Evolutionary conservation across 495 filamentous ascomycete genomes (phyloP).

Genomic region (Antarctomyces pellizariae): DNA sequence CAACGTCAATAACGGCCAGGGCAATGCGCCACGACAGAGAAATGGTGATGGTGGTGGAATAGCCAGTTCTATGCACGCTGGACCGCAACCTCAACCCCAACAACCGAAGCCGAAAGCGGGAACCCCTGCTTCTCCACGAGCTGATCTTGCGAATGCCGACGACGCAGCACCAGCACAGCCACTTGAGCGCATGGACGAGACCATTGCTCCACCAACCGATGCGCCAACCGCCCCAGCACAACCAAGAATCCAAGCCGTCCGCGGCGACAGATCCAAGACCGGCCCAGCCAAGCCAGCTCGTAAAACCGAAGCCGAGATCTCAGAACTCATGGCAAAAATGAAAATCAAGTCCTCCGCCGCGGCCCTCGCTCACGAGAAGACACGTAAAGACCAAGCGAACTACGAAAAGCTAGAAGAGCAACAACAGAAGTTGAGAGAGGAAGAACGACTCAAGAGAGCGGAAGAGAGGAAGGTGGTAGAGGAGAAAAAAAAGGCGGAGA

Average conservation of each 20-base stretch:
- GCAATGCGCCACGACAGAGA: background rate
- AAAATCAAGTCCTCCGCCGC: slow-evolving; percentile 31
- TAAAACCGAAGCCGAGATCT: slow-evolving; percentile 45
- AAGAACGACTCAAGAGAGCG: too few species aligned
- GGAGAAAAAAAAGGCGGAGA: slow-evolving; percentile 30
- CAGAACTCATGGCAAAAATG: slow-evolving; percentile 32
- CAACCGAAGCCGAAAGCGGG: background rate
- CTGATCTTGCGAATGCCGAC: background rate
- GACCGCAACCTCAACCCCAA: background rate
- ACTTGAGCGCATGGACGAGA: slow-evolving; percentile 2
- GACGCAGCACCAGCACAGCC: background rate
- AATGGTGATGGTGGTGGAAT: slow-evolving; percentile 2
- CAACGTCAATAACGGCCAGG: slow-evolving; percentile 1
- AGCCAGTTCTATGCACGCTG: too few species aligned
- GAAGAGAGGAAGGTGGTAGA: slow-evolving; percentile 16
- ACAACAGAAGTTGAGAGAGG: slow-evolving; percentile 3
- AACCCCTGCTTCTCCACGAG: background rate
- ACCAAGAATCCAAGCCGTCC: slow-evolving; percentile 24
- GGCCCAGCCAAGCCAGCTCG: slow-evolving; percentile 38
- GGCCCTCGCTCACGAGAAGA: slow-evolving; percentile 35
- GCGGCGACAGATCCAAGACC: slow-evolving; percentile 44
- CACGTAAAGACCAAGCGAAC: slow-evolving; percentile 42
- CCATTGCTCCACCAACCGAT: slow-evolving; percentile 1
- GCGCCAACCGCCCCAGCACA: slow-evolving; percentile 4
- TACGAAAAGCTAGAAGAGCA: slow-evolving; percentile 41